Percentiles rank a stretch among this genome's conserved stretches.
These are phyloP conservation scores for Rosellinia necatrix DNA, from an alignment of 2,329 filamentous ascomycete species.

Conservation along the genomic window DNA sequence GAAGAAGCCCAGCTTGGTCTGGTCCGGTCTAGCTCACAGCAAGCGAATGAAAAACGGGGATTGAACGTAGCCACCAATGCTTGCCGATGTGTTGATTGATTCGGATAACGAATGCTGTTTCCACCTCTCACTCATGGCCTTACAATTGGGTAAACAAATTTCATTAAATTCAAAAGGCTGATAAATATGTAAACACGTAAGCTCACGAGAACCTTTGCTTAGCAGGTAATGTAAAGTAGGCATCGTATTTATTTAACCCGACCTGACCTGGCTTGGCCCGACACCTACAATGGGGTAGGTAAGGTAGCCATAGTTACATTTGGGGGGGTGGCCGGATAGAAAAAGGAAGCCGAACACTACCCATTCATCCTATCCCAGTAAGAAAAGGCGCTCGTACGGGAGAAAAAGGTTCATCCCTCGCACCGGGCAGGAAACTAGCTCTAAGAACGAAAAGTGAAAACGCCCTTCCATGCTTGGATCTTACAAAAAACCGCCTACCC, in stretches of 20 bases:
- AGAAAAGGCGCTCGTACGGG: not conserved
- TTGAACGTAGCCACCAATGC: too few relatives aligned
- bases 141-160: too few relatives aligned
- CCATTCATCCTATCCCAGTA: not conserved
- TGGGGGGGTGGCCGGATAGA: not conserved
- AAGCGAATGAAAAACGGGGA: too few relatives aligned
- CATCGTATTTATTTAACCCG: conserved; percentile 14
- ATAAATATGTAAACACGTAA: too few relatives aligned
- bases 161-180: too few relatives aligned
- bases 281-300: not conserved
- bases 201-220: too few relatives aligned
- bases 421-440: not conserved
- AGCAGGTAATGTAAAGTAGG: conserved; percentile 5
- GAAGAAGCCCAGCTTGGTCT: too few relatives aligned
- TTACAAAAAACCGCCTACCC: conserved; percentile 8
- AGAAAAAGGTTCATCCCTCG: not conserved
- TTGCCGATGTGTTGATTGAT: too few relatives aligned
- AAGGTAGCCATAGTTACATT: conserved; percentile 15
- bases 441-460: conserved; percentile 2
- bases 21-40: too few relatives aligned
- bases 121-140: too few relatives aligned
- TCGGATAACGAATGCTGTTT: too few relatives aligned
- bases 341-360: not conserved
- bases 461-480: conserved; percentile 16
- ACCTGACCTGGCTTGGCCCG: not conserved